Evolutionary conservation across 2,329 filamentous ascomycete genomes (phyloP).

Genomic region (Ophioceras dolichostomum): DNA sequence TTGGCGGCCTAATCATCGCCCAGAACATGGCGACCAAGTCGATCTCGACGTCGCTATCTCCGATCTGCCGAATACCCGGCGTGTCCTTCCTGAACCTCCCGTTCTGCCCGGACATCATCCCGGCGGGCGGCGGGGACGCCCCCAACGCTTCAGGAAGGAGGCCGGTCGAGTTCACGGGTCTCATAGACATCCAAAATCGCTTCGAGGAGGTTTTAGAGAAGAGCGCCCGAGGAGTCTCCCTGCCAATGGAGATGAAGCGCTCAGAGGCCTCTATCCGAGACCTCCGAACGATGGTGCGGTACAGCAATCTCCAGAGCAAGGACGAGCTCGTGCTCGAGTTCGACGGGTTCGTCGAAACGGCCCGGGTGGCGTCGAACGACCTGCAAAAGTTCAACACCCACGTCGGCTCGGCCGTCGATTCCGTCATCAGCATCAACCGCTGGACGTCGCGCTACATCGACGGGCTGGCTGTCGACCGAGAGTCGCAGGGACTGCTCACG

Average conservation of each 20-base stretch:
- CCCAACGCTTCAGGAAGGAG: slow-evolving; percentile 10
- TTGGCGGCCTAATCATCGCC: slow-evolving; percentile 45
- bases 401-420: slow-evolving; percentile 62
- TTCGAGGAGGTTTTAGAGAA: slow-evolving; percentile 67
- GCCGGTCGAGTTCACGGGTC: slow-evolving; percentile 56
- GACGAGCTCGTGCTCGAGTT: slow-evolving; percentile 67
- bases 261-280: slow-evolving; percentile 65
- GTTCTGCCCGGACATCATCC: slow-evolving; percentile 37
- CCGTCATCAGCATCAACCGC: slow-evolving; percentile 60
- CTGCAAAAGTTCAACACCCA: slow-evolving; percentile 67
- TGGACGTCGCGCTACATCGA: slow-evolving; percentile 63
- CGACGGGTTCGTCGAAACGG: slow-evolving; percentile 60
- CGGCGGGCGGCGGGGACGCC: slow-evolving; percentile 8
- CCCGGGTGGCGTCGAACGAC: slow-evolving; percentile 50
- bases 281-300: slow-evolving; percentile 57
- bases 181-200: slow-evolving; percentile 62
- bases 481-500: too few species aligned
- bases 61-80: slow-evolving; percentile 59
- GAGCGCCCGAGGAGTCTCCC: slow-evolving; percentile 48
- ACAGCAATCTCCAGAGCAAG: slow-evolving; percentile 54
- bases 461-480: slow-evolving; percentile 32
- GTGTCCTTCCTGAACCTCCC: slow-evolving; percentile 47
- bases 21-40: slow-evolving; percentile 51
- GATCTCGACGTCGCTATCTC: slow-evolving; percentile 49
- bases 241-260: slow-evolving; percentile 70